Percentiles rank a stretch among this genome's conserved stretches.
Evolutionary conservation across 306 rosid genomes (phyloP).

Genomic region (Astragalus membranaceus): DNA sequence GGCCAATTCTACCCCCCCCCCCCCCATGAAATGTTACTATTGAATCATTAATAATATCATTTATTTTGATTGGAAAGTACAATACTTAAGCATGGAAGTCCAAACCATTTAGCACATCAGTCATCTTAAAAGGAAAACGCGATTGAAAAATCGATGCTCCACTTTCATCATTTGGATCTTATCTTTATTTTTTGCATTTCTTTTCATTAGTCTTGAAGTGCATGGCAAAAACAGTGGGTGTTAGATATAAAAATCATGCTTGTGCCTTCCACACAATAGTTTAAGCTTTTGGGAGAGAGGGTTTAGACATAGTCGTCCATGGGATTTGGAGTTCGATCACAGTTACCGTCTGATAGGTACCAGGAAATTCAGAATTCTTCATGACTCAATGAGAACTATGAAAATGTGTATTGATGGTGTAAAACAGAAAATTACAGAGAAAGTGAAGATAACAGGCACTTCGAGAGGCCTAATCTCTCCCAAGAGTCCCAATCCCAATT

Average conservation of each 20-base stretch:
- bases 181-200: constrained; percentile 3
- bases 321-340: background rate
- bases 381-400: no score
- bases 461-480: no score
- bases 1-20: background rate
- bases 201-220: constrained; percentile 10
- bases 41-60: background rate
- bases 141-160: background rate
- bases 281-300: background rate
- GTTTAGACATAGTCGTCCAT: background rate
- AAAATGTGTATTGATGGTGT: no score
- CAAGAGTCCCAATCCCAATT: no score
- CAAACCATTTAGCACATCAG: background rate
- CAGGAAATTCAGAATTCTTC: no score
- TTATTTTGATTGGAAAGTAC: background rate
- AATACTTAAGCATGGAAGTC: constrained; percentile 4
- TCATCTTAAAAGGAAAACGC: background rate
- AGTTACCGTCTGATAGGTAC: no score
- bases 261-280: background rate
- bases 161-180: background rate
- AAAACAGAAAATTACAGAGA: no score
- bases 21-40: background rate
- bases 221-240: background rate
- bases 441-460: no score
- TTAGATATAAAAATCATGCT: background rate